Conservation (phyloP, 768 basidiomycete species). For the Krasilnikovozyma curviuscula region DNA sequence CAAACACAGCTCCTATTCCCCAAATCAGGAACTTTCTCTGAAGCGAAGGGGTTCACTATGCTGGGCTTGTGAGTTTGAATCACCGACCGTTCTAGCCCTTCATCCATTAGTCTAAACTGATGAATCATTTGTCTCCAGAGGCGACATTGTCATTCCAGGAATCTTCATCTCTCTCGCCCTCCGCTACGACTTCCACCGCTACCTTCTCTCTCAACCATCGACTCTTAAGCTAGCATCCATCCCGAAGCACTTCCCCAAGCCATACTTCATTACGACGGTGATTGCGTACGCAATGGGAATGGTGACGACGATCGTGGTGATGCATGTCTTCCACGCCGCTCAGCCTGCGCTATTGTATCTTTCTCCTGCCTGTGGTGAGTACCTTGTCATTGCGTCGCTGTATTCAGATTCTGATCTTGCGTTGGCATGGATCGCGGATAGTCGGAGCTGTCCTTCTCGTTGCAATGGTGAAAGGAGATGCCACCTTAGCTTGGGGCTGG, state of each 20-base stretch:
- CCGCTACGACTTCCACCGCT: slow-evolving; percentile 55
- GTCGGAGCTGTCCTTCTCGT: slow-evolving; percentile 47
- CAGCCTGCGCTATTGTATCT: slow-evolving; percentile 90
- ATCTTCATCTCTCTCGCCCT: slow-evolving; percentile 63
- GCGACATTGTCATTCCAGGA: slow-evolving; percentile 21
- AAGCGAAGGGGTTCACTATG: slow-evolving; percentile 54
- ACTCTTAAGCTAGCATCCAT: slow-evolving; percentile 18
- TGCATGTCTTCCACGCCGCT: slow-evolving; percentile 55
- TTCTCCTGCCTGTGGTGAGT: slow-evolving; percentile 31
- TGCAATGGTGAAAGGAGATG: slow-evolving; percentile 45
- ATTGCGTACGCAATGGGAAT: slow-evolving; percentile 57
- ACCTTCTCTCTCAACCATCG: slow-evolving; percentile 6
- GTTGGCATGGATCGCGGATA: slow-evolving; percentile 8
- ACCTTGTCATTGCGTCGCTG: not conserved
- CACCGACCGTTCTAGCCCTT: slow-evolving; percentile 33
- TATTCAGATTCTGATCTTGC: not conserved
- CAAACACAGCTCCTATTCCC: slow-evolving; percentile 39
- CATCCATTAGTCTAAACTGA: not conserved
- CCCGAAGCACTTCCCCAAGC: slow-evolving; percentile 35
- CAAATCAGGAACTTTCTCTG: slow-evolving; percentile 38
- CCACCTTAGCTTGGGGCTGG: slow-evolving; percentile 53
- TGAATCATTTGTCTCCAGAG: not conserved
- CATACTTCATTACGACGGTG: slow-evolving; percentile 56
- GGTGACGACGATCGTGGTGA: slow-evolving; percentile 55
- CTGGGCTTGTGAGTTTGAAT: slow-evolving; percentile 81